These are phyloP conservation scores for Fusarium denticulatum DNA, from an alignment of 2,329 filamentous ascomycete genomes.

Conservation along the genomic window DNA sequence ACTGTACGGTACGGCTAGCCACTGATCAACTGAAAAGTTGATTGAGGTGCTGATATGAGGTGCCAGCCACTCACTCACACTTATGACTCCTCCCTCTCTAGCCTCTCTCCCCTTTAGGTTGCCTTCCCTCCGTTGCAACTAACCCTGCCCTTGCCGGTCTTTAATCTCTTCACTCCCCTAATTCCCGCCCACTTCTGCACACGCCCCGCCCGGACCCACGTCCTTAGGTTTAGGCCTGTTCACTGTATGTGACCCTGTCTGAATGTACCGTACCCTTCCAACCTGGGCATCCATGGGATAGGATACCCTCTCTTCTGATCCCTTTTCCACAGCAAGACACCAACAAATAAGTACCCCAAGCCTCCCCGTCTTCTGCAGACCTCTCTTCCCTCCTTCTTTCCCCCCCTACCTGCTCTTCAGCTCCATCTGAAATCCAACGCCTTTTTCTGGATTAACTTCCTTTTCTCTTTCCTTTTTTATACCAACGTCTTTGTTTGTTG, in stretches of 20 bases:
- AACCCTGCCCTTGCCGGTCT: constrained; percentile 1
- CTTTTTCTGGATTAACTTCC: constrained; percentile 50
- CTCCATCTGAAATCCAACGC: constrained; percentile 46
- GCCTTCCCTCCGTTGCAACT: not conserved
- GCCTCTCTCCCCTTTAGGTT: not conserved
- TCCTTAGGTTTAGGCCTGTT: constrained; percentile 20
- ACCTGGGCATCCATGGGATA: not conserved
- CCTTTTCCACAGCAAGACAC: constrained; percentile 23
- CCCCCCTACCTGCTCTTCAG: constrained; percentile 48
- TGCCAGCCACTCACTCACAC: not conserved
- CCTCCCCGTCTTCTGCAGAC: constrained; percentile 44
- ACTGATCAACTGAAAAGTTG: not conserved
- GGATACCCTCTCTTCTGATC: constrained; percentile 11
- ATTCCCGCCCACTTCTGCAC: constrained; percentile 31
- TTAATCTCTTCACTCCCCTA: constrained; percentile 35
- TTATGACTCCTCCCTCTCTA: not conserved
- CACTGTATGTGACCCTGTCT: constrained; percentile 22
- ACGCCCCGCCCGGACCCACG: constrained; percentile 29
- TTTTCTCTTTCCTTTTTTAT: constrained; percentile 52
- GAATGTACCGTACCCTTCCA: not conserved
- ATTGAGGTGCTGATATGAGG: not conserved
- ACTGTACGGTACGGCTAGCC: not conserved
- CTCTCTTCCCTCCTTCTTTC: constrained; percentile 44
- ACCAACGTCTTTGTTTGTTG: constrained; percentile 57
- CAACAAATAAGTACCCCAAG: constrained; percentile 56